Evolutionary conservation across 208 protist genomes (phyloP), one percentile per base, ranked within the genome.

Genomic region (Wallacemonas collosoma): DNA sequence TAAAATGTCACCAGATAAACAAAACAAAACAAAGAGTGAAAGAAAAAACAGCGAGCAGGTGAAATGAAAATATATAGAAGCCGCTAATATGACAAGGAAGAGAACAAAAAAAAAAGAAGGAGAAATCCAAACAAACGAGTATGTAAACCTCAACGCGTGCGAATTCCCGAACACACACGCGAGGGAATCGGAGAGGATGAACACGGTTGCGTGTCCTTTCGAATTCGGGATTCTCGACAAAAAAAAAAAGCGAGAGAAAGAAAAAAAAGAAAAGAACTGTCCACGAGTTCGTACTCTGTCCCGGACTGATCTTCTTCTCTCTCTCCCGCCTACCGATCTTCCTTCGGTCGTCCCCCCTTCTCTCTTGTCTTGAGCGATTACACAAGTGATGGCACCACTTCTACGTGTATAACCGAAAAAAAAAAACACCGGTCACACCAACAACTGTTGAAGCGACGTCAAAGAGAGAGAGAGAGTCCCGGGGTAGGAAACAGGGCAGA

Each of bases 21-120:
- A 26, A 26, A 26, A 26, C 68, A 2, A 9, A 41, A 15, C 4
- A 73, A 64, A 66, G 2, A 73, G 47, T 57, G 1, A 58, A 73
- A 8, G 66, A 44, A 65, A 57, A 50, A 43, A 51, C 47, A 14
- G 47, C 47, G 47, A 65, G 17, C 38, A 65, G 41, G 40, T 47
- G 17, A 44, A 68, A 54, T 53, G 8, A 4, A 26, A 26, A 26
- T 26, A 26, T 26, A 26, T 9, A 43, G 17, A 45, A 66, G 14
- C 9, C 9, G 48, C 36, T 54, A 56, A 68, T 54, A 8, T 8
- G 17, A n/a, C 6, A 62, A 62, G 5, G 43, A 44, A 58, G 57
- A 58, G 64, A 54, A 67, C 41, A 55, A 51, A 55, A 26, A 15
- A 7, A 4, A 47, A 40, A 38, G 47, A 1, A n/a, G 11, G 41